Evolutionary conservation across 768 basidiomycete species (phyloP).

Genomic region (Macrolepiota fuliginosa): DNA sequence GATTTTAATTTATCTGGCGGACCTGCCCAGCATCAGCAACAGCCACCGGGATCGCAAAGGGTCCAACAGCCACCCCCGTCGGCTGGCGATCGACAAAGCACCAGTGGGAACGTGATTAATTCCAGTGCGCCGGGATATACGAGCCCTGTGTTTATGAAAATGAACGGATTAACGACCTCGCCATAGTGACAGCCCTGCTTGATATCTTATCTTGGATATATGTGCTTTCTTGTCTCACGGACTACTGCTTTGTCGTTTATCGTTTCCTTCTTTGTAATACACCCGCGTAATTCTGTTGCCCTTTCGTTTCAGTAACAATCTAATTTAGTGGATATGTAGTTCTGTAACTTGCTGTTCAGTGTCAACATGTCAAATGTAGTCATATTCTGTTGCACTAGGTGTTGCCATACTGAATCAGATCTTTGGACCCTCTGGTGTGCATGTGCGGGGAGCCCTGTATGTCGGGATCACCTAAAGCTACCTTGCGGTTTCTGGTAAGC

Average conservation of each 20-base stretch:
- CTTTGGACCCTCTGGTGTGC: not conserved
- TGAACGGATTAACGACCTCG: constrained; percentile 33
- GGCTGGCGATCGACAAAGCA: constrained; percentile 10
- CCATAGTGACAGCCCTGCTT: constrained; percentile 22
- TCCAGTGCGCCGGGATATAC: constrained; percentile 18
- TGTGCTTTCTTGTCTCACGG: not conserved
- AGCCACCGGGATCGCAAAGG: constrained; percentile 8
- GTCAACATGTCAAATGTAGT: constrained; percentile 4
- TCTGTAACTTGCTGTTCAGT: not conserved
- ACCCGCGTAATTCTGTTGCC: not conserved
- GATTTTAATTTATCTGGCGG: constrained; percentile 23
- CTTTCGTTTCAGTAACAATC: not conserved
- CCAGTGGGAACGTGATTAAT: constrained; percentile 14
- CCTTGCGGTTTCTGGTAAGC: no score
- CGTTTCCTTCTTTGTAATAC: not conserved
- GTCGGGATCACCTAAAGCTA: no score
- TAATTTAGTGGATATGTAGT: not conserved
- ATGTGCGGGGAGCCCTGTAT: not conserved
- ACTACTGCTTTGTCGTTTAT: not conserved
- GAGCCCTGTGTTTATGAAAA: constrained; percentile 33
- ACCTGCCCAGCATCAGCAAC: constrained; percentile 3
- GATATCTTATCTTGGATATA: not conserved
- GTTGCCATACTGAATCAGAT: not conserved
- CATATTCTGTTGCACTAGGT: not conserved
- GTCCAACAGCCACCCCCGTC: constrained; percentile 17